Evolutionary conservation across 108 stramenopile species (phyloP).

Genomic region (Conticribra weissflogii): DNA sequence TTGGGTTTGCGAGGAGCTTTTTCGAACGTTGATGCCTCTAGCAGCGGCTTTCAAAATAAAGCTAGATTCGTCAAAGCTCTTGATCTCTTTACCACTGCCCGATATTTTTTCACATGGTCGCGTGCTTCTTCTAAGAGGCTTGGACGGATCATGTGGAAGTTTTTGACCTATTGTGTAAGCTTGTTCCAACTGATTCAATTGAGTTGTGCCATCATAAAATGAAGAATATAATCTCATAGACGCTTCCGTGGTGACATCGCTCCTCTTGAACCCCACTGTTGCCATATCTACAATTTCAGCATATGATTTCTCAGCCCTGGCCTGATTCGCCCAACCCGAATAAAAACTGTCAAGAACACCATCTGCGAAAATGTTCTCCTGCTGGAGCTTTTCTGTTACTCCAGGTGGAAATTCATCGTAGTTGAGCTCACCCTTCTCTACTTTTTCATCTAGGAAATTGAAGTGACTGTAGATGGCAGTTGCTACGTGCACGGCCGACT

Average conservation of each 20-base stretch:
- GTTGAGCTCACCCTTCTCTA: conserved; percentile 51
- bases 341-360: conserved; percentile 69
- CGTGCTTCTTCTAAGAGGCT: conserved; percentile 44
- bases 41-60: conserved; percentile 48
- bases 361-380: conserved; percentile 65
- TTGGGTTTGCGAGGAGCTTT: conserved; percentile 17
- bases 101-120: conserved; percentile 45
- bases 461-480: conserved; percentile 80
- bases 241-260: conserved; percentile 72
- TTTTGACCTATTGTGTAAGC: conserved; percentile 35
- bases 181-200: conserved; percentile 42
- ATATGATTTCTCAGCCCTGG: conserved; percentile 68
- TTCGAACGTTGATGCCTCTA: conserved; percentile 37
- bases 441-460: conserved; percentile 64
- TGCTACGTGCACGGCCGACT: conserved; percentile 81
- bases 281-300: conserved; percentile 61
- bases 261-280: conserved; percentile 58
- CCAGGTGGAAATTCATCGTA: conserved; percentile 56
- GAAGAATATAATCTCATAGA: conserved; percentile 80
- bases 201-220: conserved; percentile 60
- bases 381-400: conserved; percentile 58
- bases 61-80: conserved; percentile 41
- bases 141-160: conserved; percentile 36
- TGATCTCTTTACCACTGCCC: conserved; percentile 38
- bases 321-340: conserved; percentile 48